Percentiles rank a stretch among this genome's conserved stretches.
These are phyloP conservation scores for Aspergillus nomiae DNA, from an alignment of 2,329 filamentous ascomycete species.

Conservation along the genomic window DNA sequence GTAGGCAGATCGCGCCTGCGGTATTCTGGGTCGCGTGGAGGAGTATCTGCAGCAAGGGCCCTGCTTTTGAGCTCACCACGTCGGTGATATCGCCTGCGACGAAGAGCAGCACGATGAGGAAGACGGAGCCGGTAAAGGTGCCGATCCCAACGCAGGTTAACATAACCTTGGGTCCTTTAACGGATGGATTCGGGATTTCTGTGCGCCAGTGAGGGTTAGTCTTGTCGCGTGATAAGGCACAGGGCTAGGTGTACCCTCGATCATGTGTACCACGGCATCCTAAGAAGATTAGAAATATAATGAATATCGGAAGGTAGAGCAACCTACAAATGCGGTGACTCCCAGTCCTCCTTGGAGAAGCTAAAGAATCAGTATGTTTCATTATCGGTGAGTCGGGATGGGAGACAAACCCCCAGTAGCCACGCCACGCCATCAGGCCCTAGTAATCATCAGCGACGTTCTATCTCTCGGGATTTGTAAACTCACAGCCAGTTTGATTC, in stretches of 20 bases:
- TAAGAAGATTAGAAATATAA: slow-evolving; percentile 13
- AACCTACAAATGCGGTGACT: slow-evolving; percentile 52
- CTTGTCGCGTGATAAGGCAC: neutral
- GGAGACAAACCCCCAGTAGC: slow-evolving; percentile 39
- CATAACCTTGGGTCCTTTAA: slow-evolving; percentile 67
- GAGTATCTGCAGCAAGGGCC: slow-evolving; percentile 64
- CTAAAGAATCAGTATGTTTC: slow-evolving; percentile 18
- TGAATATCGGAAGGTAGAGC: neutral
- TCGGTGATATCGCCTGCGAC: slow-evolving; percentile 59
- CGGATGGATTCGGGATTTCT: slow-evolving; percentile 45
- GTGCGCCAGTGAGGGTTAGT: neutral
- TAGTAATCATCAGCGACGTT: slow-evolving; percentile 21
- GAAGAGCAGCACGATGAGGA: slow-evolving; percentile 64
- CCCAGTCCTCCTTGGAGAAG: slow-evolving; percentile 53
- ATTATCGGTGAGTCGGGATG: no score
- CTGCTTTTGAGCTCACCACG: slow-evolving; percentile 58
- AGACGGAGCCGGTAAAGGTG: slow-evolving; percentile 63
- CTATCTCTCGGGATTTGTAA: fast-evolving
- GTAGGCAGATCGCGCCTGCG: slow-evolving; percentile 62
- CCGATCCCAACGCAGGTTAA: slow-evolving; percentile 64
- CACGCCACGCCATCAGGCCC: slow-evolving; percentile 63
- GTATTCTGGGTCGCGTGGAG: slow-evolving; percentile 63
- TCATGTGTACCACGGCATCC: slow-evolving; percentile 51
- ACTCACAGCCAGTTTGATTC: slow-evolving; percentile 63
- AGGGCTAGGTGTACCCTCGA: slow-evolving; percentile 16